Conservation (phyloP, 305 asterid species). For the Fraxinus paxiana region DNA sequence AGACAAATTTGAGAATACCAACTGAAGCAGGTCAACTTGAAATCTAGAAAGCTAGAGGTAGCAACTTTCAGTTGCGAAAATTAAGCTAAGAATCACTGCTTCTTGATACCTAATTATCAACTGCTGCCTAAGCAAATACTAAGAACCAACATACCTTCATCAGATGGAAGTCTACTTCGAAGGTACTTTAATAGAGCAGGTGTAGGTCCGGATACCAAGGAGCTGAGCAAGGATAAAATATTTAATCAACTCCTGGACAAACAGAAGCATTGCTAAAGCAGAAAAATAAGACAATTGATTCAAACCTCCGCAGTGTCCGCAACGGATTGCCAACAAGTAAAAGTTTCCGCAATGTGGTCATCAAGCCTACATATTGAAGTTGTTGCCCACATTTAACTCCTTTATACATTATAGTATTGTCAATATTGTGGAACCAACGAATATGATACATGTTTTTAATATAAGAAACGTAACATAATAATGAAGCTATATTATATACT, state of each 20-base stretch:
- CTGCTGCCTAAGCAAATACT: conserved; percentile 20
- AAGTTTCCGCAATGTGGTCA: conserved; percentile 91
- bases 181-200: conserved; percentile 74
- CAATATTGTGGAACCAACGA: conserved; percentile 7
- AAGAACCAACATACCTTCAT: conserved; percentile 62
- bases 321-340: conserved; percentile 83
- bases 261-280: conserved; percentile 20
- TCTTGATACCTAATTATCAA: conserved; percentile 3
- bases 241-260: conserved; percentile 21
- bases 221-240: conserved; percentile 45
- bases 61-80: conserved; percentile 18
- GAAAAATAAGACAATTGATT: conserved; percentile 14
- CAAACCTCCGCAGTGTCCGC: conserved; percentile 92
- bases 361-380: conserved; percentile 56
- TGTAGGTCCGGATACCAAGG: conserved; percentile 88
- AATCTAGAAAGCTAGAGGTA: conserved; percentile 12
- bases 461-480: neutral
- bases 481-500: conserved; percentile 3
- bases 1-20: conserved; percentile 6
- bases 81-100: conserved; percentile 14
- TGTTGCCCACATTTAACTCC: conserved; percentile 28
- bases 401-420: neutral
- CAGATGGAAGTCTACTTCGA: conserved; percentile 78
- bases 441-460: neutral
- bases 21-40: conserved; percentile 23